A percentile compares a stretch with the other conserved stretches of the same genome.
These are phyloP conservation scores for Pisolithus orientalis DNA, from an alignment of 768 basidiomycete genomes.

Conservation along the genomic window DNA sequence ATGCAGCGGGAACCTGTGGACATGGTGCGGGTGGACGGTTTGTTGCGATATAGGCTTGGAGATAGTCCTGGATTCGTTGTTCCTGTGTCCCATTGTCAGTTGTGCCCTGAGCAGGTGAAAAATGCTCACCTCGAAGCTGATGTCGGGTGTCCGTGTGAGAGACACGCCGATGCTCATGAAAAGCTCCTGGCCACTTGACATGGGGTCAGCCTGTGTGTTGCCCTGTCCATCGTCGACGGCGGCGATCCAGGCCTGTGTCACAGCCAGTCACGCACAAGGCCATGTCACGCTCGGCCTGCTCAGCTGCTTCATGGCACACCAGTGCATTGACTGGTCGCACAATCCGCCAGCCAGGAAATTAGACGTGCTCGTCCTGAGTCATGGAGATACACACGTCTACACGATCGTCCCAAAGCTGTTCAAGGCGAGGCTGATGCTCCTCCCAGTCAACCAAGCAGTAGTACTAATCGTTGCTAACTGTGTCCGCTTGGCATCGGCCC, in stretches of 20 bases:
- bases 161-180: constrained; percentile 25
- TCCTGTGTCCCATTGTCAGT: constrained; percentile 35
- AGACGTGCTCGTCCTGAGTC: constrained; percentile 14
- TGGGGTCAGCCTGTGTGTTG: background rate
- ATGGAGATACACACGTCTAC: constrained; percentile 14
- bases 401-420: constrained; percentile 10
- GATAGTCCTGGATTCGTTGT: constrained; percentile 48
- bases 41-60: constrained; percentile 40
- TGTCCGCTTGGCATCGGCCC: background rate
- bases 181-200: constrained; percentile 5
- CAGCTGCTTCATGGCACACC: constrained; percentile 14
- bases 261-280: too few species aligned
- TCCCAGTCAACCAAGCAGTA: background rate
- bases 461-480: background rate
- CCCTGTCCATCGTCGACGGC: too few species aligned
- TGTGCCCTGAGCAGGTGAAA: too few species aligned
- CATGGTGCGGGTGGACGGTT: constrained; percentile 43
- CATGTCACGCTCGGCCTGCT: background rate
- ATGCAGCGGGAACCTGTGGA: constrained; percentile 41
- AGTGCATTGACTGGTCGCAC: constrained; percentile 21
- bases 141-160: constrained; percentile 7
- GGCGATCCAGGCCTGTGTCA: too few species aligned
- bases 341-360: constrained; percentile 14
- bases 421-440: constrained; percentile 6
- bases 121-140: constrained; percentile 24